phyloP scores from a whole-genome alignment of 1,284 basidiomycete species.

The Porodaedalea pini region DNA sequence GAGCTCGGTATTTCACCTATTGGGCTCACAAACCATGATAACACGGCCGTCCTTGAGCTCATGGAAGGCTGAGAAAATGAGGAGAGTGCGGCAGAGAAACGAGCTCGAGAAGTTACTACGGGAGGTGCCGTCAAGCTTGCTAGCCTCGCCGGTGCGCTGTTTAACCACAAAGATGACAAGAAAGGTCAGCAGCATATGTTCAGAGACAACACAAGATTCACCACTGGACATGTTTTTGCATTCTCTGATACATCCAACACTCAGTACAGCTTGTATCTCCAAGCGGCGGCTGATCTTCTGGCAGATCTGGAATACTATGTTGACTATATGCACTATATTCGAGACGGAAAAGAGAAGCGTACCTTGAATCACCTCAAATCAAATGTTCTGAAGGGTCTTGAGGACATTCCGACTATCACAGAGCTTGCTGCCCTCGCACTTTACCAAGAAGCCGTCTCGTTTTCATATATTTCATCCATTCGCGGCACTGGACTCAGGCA shows the following conservation, averaged over 20 bases:
- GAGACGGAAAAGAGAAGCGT: slow-evolving; percentile 30
- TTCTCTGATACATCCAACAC: slow-evolving; percentile 31
- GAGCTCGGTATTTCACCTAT: background rate
- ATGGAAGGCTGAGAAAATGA: too few relatives aligned
- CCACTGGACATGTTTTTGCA: slow-evolving; percentile 25
- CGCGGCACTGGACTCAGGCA: too few relatives aligned
- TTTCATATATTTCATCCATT: too few relatives aligned
- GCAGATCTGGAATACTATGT: slow-evolving; percentile 22
- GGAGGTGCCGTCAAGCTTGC: slow-evolving; percentile 32
- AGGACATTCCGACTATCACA: slow-evolving; percentile 32
- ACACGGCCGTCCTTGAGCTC: too few relatives aligned
- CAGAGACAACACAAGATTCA: too few relatives aligned
- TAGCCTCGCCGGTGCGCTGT: too few relatives aligned
- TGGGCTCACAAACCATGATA: background rate
- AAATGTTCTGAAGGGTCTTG: slow-evolving; percentile 33
- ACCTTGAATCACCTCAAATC: slow-evolving; percentile 26
- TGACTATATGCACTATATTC: too few relatives aligned
- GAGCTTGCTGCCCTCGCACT: slow-evolving; percentile 33
- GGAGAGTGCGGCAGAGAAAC: too few relatives aligned
- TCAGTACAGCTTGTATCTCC: slow-evolving; percentile 30
- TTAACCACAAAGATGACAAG: too few relatives aligned
- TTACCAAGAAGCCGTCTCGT: slow-evolving; percentile 30
- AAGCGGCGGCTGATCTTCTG: slow-evolving; percentile 28
- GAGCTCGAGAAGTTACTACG: slow-evolving; percentile 26
- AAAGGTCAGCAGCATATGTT: too few relatives aligned